These are phyloP conservation scores for Galerina sulciceps DNA, from an alignment of 768 basidiomycete species.

Conservation along the genomic window DNA sequence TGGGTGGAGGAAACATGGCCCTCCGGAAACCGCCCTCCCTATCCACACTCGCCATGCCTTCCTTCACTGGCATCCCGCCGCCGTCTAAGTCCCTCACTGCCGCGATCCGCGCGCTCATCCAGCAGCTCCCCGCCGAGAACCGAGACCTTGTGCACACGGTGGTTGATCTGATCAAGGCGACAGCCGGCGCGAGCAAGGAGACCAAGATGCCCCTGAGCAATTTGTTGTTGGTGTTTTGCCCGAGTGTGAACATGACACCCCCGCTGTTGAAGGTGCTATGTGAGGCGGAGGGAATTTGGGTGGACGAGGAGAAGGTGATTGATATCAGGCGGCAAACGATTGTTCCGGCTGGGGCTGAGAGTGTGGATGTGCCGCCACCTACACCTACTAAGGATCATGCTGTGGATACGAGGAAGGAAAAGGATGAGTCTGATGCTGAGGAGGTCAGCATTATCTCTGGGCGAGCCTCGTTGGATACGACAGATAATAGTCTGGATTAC, in stretches of 20 bases:
- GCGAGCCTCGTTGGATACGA: constrained; percentile 28
- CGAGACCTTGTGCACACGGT: constrained; percentile 85
- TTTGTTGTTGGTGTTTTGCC: constrained; percentile 85
- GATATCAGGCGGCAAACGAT: constrained; percentile 29
- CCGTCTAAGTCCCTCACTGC: constrained; percentile 63
- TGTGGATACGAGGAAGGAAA: constrained; percentile 25
- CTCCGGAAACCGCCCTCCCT: constrained; percentile 81
- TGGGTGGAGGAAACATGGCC: constrained; percentile 8
- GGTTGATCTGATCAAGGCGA: constrained; percentile 77
- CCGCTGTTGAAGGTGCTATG: constrained; percentile 73
- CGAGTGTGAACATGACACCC: constrained; percentile 81
- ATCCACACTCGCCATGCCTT: constrained; percentile 78
- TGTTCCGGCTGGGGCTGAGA: neutral
- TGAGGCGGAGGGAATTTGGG: constrained; percentile 74
- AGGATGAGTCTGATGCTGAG: constrained; percentile 21
- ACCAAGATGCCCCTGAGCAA: constrained; percentile 96
- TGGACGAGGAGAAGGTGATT: constrained; percentile 31
- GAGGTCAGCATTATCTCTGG: constrained; percentile 36
- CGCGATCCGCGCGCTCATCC: constrained; percentile 65
- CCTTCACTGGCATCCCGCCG: constrained; percentile 60
- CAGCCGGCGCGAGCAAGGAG: constrained; percentile 64
- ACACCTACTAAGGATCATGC: neutral
- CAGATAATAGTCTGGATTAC: constrained; percentile 34
- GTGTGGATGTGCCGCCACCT: neutral
- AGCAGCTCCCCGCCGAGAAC: constrained; percentile 77